Base-by-base conservation (phyloP, 306 rosid species). In the Lathyrus sativus region DNA sequence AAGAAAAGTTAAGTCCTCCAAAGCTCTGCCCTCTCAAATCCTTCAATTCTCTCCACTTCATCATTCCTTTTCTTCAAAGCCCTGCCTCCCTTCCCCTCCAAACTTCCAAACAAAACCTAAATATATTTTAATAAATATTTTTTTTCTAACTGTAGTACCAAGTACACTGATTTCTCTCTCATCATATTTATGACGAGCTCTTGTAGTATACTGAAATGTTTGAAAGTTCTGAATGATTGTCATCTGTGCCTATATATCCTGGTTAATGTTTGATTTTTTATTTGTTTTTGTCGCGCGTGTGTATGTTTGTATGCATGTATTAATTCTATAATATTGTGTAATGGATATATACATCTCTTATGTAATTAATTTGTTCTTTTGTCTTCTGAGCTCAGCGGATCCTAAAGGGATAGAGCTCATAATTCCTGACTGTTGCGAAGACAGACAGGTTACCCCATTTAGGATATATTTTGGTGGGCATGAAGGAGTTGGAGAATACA, bases 381-480 rank as follows among this genome's bases (percentile, higher is more conserved):
- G n/a, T 58, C 51, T 35, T 50, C 57, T 66, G 14, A 51, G 43
- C 29, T 54, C 79, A 93, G 99, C 88, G 78, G 89, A 88, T 67
- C 99, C 99, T 55, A 65, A 61, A 38, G 99, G 99, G 80, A 68
- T 82, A 76, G 88, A 90, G 35, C 96, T 93, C 65, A 73, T 49
- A 65, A 84, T 93, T 72, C 87, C 96, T 28, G 95, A 88, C 29
- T 86, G 99, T 74, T 74, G 74, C 7, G 95, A 93, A 78, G 83
- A 73, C 56, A 69, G 61, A 71, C 89, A 81, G 70, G 60, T 85
- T 51, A 71, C 75, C 68, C 97, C 92, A 3, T 33, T 46, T 41
- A 87, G 78, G 74, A 70, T 61, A 50, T 93, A 93, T 88, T 87
- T 93, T 74, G 99, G 99, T 42, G 99, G 99, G 60, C 86, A 85